Base-by-base conservation (phyloP, 306 rosid species). In the Inga oerstediana region DNA sequence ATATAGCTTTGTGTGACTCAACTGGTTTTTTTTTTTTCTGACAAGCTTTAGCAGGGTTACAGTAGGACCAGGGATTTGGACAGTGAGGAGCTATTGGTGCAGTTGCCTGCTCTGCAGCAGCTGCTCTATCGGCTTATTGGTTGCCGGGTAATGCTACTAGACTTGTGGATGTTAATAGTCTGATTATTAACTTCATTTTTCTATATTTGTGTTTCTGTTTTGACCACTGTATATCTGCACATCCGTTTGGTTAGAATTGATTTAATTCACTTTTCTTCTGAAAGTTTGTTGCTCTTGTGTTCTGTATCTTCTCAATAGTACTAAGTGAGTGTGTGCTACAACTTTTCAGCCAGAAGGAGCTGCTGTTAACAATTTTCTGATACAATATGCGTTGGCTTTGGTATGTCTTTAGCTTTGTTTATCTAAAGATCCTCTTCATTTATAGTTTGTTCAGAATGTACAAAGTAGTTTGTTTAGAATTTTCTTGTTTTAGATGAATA, bases 351-450 rank as follows among this genome's bases (percentile, higher is more conserved):
- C 97, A 30, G 97, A 94, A 89, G 98, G 97, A 87, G 93, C 92
- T 64, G 93, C 97, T 80, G 45, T 80, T 75, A 64, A 78, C 84
- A 94, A 91, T 82, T 89, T 89, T 71, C 89, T 94, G 72, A 92
- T 94, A 87, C 97, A 94, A 80, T 92, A 92, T 77, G 98, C 98
- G 72, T 86, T 94, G 81, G 94, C 98, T 49, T 86, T 94, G 92
- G 97, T 94, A 91, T 78, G 88, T 84, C 62, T 68, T 4, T 37
- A 32, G 11, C 58, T 32, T 19, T 61, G 51, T 54, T 76, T 41
- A 61, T 77, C 30, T 61, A 61, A 15, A 4, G 30, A 43, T 5
- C 43, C 19, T 62, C 62, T 73, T 66, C 45, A 44, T 79, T n/a
- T 78, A 56, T 49, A 49, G 73, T 80, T 30, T 35, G 68, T 51